Evolutionary conservation across 73 alveolate species (phyloP).

Genomic region (Strombidium stylifer): DNA sequence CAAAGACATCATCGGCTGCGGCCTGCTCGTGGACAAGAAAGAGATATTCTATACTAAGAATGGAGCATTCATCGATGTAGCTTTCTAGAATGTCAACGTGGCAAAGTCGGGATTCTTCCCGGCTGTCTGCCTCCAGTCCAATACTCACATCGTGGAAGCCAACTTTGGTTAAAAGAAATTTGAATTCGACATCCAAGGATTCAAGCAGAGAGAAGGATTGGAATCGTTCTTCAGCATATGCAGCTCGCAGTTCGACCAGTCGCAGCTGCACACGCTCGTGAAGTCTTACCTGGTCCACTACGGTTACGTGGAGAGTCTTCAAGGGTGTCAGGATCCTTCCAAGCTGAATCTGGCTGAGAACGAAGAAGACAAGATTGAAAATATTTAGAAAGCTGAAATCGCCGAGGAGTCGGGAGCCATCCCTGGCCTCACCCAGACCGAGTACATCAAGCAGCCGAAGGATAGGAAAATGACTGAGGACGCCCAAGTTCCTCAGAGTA

Average conservation of each 20-base stretch:
- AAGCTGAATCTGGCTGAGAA: not conserved
- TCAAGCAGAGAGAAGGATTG: too few relatives aligned
- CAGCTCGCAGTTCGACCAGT: too few relatives aligned
- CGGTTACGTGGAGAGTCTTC: constrained; percentile 26
- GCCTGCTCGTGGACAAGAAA: constrained; percentile 60
- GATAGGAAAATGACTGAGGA: too few relatives aligned
- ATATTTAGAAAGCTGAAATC: too few relatives aligned
- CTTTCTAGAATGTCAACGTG: constrained; percentile 51
- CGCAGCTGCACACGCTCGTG: not conserved
- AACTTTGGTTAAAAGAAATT: not conserved
- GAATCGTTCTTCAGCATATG: too few relatives aligned
- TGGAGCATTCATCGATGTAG: constrained; percentile 78
- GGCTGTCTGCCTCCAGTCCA: constrained; percentile 16
- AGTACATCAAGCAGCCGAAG: too few relatives aligned
- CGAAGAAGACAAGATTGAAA: too few relatives aligned
- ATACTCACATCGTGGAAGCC: constrained; percentile 22
- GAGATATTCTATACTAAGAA: constrained; percentile 79
- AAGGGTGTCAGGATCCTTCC: constrained; percentile 3
- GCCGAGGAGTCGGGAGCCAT: too few relatives aligned
- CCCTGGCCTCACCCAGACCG: too few relatives aligned
- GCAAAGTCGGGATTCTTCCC: constrained; percentile 2
- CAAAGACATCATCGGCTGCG: constrained; percentile 84
- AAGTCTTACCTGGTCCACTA: constrained; percentile 27
- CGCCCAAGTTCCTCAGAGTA: too few relatives aligned
- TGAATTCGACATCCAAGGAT: constrained; percentile 16